Base-by-base conservation (phyloP, 2,329 filamentous ascomycete species). In the Scytalidium lignicola region DNA sequence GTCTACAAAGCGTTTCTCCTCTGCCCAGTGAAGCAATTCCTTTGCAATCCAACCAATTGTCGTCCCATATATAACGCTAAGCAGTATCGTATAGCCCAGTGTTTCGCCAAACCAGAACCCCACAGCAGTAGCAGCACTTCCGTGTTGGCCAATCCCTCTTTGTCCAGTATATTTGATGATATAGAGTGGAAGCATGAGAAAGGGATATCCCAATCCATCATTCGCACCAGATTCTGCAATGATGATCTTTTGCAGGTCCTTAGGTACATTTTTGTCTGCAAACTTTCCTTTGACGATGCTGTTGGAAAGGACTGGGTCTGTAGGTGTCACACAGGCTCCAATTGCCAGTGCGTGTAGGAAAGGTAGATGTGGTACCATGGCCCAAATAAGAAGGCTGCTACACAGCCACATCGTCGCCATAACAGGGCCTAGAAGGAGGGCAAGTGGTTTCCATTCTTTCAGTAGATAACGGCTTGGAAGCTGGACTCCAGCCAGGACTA, bases 211-310 rank as follows among this genome's bases (percentile, higher is more conserved):
- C 95, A 73, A 0, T 7, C 90, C 90, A 66, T 95, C 90, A 58
- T 95, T 95, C 2, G 88, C 86, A 1, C 90, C 90, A 0, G 86
- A 90, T 69, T 95, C 89, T 15, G 63, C 85, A 44, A 87, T 78
- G 61, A 90, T 88, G 58, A 90, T 88, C 55, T 86, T 83, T 70
- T 95, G 90, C 44, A 96, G 71, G 22, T 85, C 79, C 50, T 83
- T 84, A 0, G 91, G 90, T 17, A 96, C 85, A 63, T 96, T 93
- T 60, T 90, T 86, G 61, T 96, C 90, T 1, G 91, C 91, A 63
- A 95, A 96, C 59, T 88, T 91, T 26, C 90, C 90, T 71, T 96
- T 96, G 42, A 96, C 89, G 50, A 96, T 95, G 2, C 87, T 87
- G 55, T 93, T 92, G 15, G 87, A 92, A 32, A 96, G 68, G 1